Percentiles rank a stretch among this genome's conserved stretches.
phyloP scores from a whole-genome alignment of 2,329 filamentous ascomycete genomes.

The Bipolaris victoriae region DNA sequence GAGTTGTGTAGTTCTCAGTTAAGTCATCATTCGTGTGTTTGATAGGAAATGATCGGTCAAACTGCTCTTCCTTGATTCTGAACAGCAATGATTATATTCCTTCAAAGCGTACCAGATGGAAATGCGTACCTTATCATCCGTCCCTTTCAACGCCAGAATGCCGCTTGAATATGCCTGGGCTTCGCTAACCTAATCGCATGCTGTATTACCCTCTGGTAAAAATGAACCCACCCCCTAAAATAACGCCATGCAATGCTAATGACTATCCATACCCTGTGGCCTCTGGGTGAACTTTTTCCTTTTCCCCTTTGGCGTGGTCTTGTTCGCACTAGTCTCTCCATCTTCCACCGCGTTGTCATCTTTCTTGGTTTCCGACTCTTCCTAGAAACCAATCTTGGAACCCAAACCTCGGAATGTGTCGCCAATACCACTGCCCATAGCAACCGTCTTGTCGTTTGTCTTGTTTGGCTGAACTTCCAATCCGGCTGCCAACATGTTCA shows the following conservation, averaged over 20 bases:
- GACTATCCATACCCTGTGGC: background rate
- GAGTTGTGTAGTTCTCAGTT: no score
- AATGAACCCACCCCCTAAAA: background rate
- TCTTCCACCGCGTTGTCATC: background rate
- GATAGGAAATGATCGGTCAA: no score
- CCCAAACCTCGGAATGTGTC: slow-evolving; percentile 38
- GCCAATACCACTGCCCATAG: slow-evolving; percentile 30
- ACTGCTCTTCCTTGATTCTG: no score
- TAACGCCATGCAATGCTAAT: slow-evolving; percentile 22
- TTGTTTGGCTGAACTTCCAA: slow-evolving; percentile 65
- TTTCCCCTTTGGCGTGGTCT: background rate
- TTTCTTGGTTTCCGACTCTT: background rate
- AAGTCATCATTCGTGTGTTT: no score
- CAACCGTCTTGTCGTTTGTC: slow-evolving; percentile 20
- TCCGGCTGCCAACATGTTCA: slow-evolving; percentile 76
- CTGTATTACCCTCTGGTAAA: slow-evolving; percentile 1
- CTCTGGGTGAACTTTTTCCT: no score
- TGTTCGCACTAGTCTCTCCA: background rate
- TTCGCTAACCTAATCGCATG: slow-evolving; percentile 1
- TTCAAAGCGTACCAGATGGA: no score
- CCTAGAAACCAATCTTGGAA: slow-evolving; percentile 40
- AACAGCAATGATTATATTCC: no score
- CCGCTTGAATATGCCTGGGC: slow-evolving; percentile 5
- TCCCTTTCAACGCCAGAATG: slow-evolving; percentile 10
- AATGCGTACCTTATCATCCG: no score